Evolutionary conservation across 768 basidiomycete genomes (phyloP).

Genomic region (Amanita rimosa): DNA sequence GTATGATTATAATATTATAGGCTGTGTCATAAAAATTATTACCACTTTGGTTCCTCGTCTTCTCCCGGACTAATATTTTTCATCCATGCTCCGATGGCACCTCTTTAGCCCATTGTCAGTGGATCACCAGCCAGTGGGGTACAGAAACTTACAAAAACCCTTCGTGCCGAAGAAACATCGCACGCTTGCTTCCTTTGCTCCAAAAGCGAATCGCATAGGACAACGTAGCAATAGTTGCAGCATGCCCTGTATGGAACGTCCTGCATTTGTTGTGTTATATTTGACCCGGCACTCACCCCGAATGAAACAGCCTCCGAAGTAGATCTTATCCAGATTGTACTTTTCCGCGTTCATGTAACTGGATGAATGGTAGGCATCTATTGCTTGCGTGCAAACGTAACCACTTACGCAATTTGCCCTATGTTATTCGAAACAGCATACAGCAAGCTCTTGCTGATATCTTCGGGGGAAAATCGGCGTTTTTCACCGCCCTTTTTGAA

Average conservation of each 20-base stretch:
- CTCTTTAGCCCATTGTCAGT: constrained; percentile 33
- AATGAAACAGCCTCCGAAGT: constrained; percentile 99
- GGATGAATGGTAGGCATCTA: constrained; percentile 7
- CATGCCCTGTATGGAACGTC: constrained; percentile 55
- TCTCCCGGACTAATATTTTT: constrained; percentile 71
- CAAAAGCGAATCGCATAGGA: constrained; percentile 99
- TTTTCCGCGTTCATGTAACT: constrained; percentile 99
- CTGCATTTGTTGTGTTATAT: not conserved
- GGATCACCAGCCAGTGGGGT: constrained; percentile 7
- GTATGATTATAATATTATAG: not conserved
- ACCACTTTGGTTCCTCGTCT: constrained; percentile 8
- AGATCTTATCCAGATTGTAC: constrained; percentile 91
- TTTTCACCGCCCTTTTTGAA: constrained; percentile 84
- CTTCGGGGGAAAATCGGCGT: constrained; percentile 75
- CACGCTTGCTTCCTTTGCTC: constrained; percentile 96
- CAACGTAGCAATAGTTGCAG: constrained; percentile 92
- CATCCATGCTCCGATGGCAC: constrained; percentile 95
- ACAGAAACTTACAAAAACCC: constrained; percentile 82
- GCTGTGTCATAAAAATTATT: not conserved
- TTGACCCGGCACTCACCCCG: constrained; percentile 47
- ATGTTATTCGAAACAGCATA: constrained; percentile 99
- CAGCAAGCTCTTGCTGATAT: constrained; percentile 87
- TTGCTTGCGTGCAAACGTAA: not conserved
- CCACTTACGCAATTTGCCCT: constrained; percentile 95
- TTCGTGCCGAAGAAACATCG: constrained; percentile 94